Conservation (phyloP, 1,284 basidiomycete species). For the Polyporus tsugae region DNA sequence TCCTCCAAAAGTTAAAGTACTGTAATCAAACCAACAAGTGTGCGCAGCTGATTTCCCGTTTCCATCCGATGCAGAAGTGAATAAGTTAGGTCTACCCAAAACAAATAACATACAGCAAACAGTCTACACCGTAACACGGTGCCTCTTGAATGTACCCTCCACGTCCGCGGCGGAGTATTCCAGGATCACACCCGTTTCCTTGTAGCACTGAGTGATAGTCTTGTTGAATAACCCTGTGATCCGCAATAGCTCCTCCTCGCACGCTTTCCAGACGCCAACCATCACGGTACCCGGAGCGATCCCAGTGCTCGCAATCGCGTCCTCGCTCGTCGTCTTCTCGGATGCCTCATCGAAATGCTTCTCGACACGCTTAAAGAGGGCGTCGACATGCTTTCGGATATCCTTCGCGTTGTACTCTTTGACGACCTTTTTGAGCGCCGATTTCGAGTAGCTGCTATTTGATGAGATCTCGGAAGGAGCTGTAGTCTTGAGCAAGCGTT, state of each 20-base stretch:
- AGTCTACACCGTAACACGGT: slow-evolving; percentile 56
- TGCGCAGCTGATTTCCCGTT: neutral
- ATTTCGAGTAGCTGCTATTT: slow-evolving; percentile 81
- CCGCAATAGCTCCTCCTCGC: slow-evolving; percentile 81
- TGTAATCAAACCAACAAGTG: no score
- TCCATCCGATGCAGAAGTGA: slow-evolving; percentile 2
- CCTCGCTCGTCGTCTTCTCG: slow-evolving; percentile 69
- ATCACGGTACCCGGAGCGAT: slow-evolving; percentile 75
- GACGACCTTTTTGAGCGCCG: slow-evolving; percentile 83
- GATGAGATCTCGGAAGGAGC: slow-evolving; percentile 83
- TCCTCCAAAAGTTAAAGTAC: neutral
- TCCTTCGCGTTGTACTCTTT: slow-evolving; percentile 92
- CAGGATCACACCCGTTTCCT: slow-evolving; percentile 70
- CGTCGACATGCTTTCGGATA: slow-evolving; percentile 86
- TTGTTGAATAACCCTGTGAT: slow-evolving; percentile 76
- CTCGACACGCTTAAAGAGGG: slow-evolving; percentile 90
- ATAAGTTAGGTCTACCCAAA: slow-evolving; percentile 26
- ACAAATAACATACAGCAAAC: slow-evolving; percentile 11
- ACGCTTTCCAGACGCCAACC: slow-evolving; percentile 87
- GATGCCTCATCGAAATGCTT: slow-evolving; percentile 92
- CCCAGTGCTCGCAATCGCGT: slow-evolving; percentile 52
- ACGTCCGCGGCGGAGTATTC: slow-evolving; percentile 84
- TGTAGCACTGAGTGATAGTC: slow-evolving; percentile 81
- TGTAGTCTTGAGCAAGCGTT: slow-evolving; percentile 84
- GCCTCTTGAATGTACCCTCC: slow-evolving; percentile 77